phyloP scores from a whole-genome alignment of 2,329 filamentous ascomycete genomes.

The Colletotrichum limetticola region DNA sequence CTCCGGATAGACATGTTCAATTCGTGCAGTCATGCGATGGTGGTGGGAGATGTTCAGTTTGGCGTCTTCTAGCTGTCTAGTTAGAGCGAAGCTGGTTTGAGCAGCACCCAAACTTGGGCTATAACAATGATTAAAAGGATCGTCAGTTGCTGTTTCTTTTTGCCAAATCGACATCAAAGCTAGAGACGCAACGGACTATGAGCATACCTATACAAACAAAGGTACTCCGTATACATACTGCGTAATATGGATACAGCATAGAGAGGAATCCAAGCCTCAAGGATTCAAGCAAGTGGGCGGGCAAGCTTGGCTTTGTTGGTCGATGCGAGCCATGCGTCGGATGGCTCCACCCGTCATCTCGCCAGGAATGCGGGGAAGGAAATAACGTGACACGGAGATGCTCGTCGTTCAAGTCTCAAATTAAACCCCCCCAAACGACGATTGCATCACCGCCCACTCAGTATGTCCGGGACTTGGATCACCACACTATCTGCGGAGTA shows the following conservation, averaged over 20 bases:
- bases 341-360: slow-evolving; percentile 12
- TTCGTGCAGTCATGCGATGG: not conserved
- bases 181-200: not conserved
- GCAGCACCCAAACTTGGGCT: not conserved
- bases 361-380: slow-evolving; percentile 29
- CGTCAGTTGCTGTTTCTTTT: not conserved
- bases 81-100: not conserved
- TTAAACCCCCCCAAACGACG: not conserved
- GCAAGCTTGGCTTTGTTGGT: not conserved
- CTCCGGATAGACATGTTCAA: not conserved
- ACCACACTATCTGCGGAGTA: not conserved
- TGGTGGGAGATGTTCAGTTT: not conserved
- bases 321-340: slow-evolving; percentile 8
- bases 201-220: too few species aligned
- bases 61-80: not conserved
- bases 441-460: not conserved
- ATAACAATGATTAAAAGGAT: not conserved
- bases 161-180: not conserved
- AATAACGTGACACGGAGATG: slow-evolving; percentile 5
- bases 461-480: not conserved
- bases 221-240: not conserved
- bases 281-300: not conserved
- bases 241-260: not conserved
- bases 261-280: not conserved
- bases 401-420: not conserved